Evolutionary conservation across 2,329 filamentous ascomycete genomes (phyloP).

Genomic region (Cercospora citrullina): DNA sequence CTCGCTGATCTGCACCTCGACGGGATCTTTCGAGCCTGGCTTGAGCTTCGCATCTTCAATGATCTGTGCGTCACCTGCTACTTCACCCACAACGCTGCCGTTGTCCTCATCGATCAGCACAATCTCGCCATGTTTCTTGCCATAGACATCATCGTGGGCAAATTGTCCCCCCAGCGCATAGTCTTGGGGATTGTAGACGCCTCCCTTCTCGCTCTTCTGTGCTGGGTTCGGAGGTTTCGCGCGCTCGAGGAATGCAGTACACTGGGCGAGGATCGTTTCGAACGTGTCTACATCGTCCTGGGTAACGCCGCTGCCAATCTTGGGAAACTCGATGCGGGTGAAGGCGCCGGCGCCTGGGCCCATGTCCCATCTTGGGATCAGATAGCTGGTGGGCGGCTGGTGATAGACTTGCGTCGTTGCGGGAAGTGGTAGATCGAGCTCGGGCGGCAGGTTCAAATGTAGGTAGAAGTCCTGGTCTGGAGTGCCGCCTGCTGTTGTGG

Average conservation of each 20-base stretch:
- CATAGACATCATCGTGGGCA: conserved; percentile 52
- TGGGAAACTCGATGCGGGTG: conserved; percentile 86
- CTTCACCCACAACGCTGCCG: conserved; percentile 89
- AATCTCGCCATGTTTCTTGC: conserved; percentile 65
- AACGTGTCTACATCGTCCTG: conserved; percentile 96
- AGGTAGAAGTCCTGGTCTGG: conserved; percentile 93
- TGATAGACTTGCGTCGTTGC: conserved; percentile 98
- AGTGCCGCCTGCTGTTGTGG: conserved; percentile 55
- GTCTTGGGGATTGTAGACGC: conserved; percentile 73
- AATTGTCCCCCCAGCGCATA: conserved; percentile 71
- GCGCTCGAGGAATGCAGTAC: conserved; percentile 90
- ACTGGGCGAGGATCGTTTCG: conserved; percentile 96
- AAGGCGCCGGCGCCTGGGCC: conserved; percentile 87
- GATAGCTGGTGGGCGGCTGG: conserved; percentile 86
- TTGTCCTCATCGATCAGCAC: conserved; percentile 95
- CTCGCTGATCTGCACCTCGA: conserved; percentile 72
- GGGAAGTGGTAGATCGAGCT: conserved; percentile 88
- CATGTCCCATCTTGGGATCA: conserved; percentile 93
- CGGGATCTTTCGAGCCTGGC: conserved; percentile 87
- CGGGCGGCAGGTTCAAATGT: conserved; percentile 88
- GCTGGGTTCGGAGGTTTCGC: conserved; percentile 60
- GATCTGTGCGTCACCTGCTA: conserved; percentile 78
- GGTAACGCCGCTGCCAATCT: conserved; percentile 67
- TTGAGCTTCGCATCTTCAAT: conserved; percentile 74
- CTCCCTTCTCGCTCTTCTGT: conserved; percentile 35